Evolutionary conservation across 371 early-diverging fungal species (phyloP).

Genomic region (Dipsacomyces acuminosporus): DNA sequence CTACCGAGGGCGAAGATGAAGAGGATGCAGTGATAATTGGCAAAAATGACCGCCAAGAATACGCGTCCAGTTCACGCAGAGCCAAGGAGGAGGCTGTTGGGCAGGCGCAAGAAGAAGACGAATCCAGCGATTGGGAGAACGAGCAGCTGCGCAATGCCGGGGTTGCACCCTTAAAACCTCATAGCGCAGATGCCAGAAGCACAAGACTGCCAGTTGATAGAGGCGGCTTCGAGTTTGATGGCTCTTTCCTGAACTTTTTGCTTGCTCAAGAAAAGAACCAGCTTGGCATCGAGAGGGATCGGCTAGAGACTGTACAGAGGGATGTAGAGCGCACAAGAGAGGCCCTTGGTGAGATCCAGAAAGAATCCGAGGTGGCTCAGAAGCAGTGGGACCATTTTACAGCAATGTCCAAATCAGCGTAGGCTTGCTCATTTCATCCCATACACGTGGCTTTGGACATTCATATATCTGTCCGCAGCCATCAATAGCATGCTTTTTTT

Average conservation of each 20-base stretch:
- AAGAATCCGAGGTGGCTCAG: slow-evolving; percentile 15
- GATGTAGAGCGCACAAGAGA: slow-evolving; percentile 5
- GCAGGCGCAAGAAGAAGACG: slow-evolving; percentile 24
- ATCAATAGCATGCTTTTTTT: no score
- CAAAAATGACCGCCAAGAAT: slow-evolving; percentile 27
- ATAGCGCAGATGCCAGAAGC: not conserved
- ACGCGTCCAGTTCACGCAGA: slow-evolving; percentile 5
- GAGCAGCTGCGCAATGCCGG: slow-evolving; percentile 41
- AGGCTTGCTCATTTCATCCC: no score
- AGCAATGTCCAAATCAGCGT: slow-evolving; percentile 10
- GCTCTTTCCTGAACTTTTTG: slow-evolving; percentile 15
- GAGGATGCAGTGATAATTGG: slow-evolving; percentile 24
- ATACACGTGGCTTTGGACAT: no score
- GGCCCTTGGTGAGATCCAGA: slow-evolving; percentile 4
- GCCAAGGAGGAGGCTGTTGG: slow-evolving; percentile 27
- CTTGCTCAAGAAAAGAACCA: slow-evolving; percentile 28
- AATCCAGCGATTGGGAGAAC: slow-evolving; percentile 39
- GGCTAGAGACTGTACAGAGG: slow-evolving; percentile 8
- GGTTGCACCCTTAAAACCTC: slow-evolving; percentile 1
- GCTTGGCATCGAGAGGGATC: slow-evolving; percentile 18
- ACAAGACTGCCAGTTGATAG: slow-evolving; percentile 10
- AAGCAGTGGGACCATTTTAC: slow-evolving; percentile 30
- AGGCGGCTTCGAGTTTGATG: slow-evolving; percentile 19
- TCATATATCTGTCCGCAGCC: no score
- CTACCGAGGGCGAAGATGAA: slow-evolving; percentile 32